These are phyloP conservation scores for Silybum marianum DNA, from an alignment of 129 eudicot genomes.

Conservation along the genomic window DNA sequence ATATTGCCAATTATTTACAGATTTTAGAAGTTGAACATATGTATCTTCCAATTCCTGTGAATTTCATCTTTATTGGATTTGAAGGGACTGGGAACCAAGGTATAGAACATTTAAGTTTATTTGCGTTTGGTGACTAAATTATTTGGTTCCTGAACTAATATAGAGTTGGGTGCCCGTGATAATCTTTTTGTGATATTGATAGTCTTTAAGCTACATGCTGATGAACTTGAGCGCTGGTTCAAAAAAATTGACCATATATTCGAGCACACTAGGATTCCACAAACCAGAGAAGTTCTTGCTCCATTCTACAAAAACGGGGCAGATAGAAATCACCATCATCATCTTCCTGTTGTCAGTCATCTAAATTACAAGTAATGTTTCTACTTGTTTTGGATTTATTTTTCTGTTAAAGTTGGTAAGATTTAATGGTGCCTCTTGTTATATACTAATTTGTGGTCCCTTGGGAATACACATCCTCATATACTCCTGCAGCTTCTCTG, in stretches of 20 bases:
- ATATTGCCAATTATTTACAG: slow-evolving; percentile 77
- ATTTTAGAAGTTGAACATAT: slow-evolving; percentile 88
- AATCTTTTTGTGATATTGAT: slow-evolving; percentile 22
- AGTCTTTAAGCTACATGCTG: slow-evolving; percentile 80
- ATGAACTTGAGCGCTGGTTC: slow-evolving; percentile 95
- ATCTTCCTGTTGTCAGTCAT: slow-evolving; percentile 85
- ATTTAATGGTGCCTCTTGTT: slow-evolving; percentile 6
- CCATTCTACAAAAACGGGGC: slow-evolving; percentile 73
- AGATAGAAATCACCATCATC: slow-evolving; percentile 60
- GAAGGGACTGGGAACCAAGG: slow-evolving; percentile 97
- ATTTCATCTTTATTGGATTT: slow-evolving; percentile 91
- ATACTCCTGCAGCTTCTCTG: slow-evolving; percentile 75
- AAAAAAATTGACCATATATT: slow-evolving; percentile 93
- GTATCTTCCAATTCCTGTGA: slow-evolving; percentile 96
- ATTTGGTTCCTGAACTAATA: slow-evolving; percentile 7
- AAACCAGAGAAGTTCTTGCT: slow-evolving; percentile 67
- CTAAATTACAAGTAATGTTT: slow-evolving; percentile 75
- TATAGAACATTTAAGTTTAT: slow-evolving; percentile 28
- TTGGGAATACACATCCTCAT: slow-evolving; percentile 8
- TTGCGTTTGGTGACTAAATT: slow-evolving; percentile 8
- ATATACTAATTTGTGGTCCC: background rate
- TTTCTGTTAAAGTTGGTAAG: background rate
- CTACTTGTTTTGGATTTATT: slow-evolving; percentile 3
- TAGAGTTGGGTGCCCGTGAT: slow-evolving; percentile 13
- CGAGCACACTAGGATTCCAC: slow-evolving; percentile 88